Evolutionary conservation across 1,139 yeast genomes (phyloP).

Genomic region (Protomyces inouyei): DNA sequence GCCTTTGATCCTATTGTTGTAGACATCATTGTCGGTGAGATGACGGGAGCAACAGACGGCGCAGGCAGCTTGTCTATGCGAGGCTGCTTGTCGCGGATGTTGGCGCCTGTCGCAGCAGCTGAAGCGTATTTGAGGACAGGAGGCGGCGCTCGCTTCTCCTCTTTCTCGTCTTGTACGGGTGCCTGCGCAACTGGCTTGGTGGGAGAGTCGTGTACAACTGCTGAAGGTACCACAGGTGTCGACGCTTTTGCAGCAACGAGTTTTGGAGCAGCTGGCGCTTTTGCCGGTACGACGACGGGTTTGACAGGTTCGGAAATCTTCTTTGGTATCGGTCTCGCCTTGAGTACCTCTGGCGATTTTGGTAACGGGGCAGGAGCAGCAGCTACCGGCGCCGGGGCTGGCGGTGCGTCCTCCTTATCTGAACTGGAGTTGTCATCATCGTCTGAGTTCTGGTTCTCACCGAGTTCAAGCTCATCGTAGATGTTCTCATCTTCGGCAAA

Average conservation of each 20-base stretch:
- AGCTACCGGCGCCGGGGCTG: slow-evolving; percentile 8
- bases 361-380: neutral
- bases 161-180: neutral
- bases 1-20: neutral
- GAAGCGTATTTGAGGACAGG: slow-evolving; percentile 63
- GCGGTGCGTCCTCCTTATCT: slow-evolving; percentile 7
- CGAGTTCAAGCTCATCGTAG: slow-evolving; percentile 79
- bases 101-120: slow-evolving; percentile 54
- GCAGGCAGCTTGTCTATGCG: slow-evolving; percentile 26
- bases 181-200: neutral
- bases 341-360: slow-evolving; percentile 15
- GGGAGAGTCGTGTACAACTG: neutral
- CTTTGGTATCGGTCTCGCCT: slow-evolving; percentile 5
- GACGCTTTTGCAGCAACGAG: slow-evolving; percentile 69
- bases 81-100: slow-evolving; percentile 38
- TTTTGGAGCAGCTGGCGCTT: slow-evolving; percentile 37
- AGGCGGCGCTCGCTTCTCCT: slow-evolving; percentile 13
- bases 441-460: slow-evolving; percentile 47
- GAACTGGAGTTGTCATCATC: slow-evolving; percentile 31
- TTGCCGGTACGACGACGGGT: slow-evolving; percentile 2
- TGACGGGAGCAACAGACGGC: slow-evolving; percentile 8
- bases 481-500: slow-evolving; percentile 93
- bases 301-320: slow-evolving; percentile 7
- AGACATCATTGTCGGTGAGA: neutral
- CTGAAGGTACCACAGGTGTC: slow-evolving; percentile 38